Evolutionary conservation across 768 basidiomycete genomes (phyloP).

Genomic region (Pulveroboletus ravenelii): DNA sequence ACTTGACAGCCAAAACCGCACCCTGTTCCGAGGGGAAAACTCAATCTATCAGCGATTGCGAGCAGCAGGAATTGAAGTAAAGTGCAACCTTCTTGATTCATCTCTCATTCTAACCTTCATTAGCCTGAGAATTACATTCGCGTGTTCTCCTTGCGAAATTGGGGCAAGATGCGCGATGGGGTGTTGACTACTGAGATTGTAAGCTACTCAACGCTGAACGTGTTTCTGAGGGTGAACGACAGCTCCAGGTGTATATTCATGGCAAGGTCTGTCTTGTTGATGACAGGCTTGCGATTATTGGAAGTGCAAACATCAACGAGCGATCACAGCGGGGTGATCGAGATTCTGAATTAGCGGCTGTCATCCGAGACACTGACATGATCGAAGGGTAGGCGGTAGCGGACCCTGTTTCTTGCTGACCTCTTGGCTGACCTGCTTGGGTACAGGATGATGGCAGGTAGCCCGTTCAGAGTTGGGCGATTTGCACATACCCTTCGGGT

Average conservation of each 20-base stretch:
- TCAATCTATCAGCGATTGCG: conserved; percentile 86
- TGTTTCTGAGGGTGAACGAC: conserved; percentile 7
- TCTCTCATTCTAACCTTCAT: not conserved
- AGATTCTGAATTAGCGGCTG: conserved; percentile 90
- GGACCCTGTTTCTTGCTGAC: not conserved
- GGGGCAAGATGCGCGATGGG: conserved; percentile 86
- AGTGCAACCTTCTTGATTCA: conserved; percentile 1
- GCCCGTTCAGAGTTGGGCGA: conserved; percentile 91
- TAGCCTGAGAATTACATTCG: conserved; percentile 93
- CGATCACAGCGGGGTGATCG: conserved; percentile 93
- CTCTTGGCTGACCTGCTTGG: conserved; percentile 1
- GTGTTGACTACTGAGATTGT: conserved; percentile 86
- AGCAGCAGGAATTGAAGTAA: conserved; percentile 84
- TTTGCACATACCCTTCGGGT: conserved; percentile 94
- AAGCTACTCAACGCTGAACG: conserved; percentile 8
- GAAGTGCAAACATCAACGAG: conserved; percentile 97
- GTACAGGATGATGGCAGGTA: conserved; percentile 84
- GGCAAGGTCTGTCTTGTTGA: conserved; percentile 75
- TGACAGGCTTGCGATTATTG: conserved; percentile 90
- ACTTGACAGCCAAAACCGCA: conserved; percentile 89
- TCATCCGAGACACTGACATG: conserved; percentile 96
- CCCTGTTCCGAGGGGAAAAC: conserved; percentile 81
- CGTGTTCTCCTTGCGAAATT: conserved; percentile 87
- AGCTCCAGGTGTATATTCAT: conserved; percentile 77
- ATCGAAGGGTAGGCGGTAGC: conserved; percentile 70